Conservation (phyloP, 2,329 filamentous ascomycete genomes). For the Pleomassaria siparia region DNA sequence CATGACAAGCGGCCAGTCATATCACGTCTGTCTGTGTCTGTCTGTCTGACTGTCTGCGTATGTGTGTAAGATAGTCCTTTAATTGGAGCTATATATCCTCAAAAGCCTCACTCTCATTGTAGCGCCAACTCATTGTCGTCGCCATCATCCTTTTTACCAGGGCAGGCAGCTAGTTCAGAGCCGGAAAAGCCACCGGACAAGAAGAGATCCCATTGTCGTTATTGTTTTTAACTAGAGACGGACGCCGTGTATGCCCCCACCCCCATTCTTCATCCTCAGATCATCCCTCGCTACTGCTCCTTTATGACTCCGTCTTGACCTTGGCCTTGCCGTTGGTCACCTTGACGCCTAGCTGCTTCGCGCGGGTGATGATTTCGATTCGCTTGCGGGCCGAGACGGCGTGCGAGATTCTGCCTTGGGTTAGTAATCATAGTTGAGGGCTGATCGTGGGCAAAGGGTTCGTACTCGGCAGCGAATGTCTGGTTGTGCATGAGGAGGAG, state of each 20-base stretch:
- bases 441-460: slow-evolving; percentile 38
- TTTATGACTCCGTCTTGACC: slow-evolving; percentile 86
- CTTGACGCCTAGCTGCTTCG: slow-evolving; percentile 98
- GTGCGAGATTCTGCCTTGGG: slow-evolving; percentile 78
- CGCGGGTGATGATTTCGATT: slow-evolving; percentile 94
- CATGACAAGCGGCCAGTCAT: too few species aligned
- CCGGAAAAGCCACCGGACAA: slow-evolving; percentile 25
- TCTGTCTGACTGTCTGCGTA: too few species aligned
- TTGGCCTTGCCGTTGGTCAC: slow-evolving; percentile 99
- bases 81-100: too few species aligned
- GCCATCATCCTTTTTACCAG: too few species aligned
- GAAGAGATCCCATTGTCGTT: slow-evolving; percentile 40
- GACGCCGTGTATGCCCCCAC: slow-evolving; percentile 40
- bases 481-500: slow-evolving; percentile 99
- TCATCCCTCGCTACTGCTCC: slow-evolving; percentile 27
- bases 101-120: too few species aligned
- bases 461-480: slow-evolving; percentile 98
- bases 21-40: too few species aligned
- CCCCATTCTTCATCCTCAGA: slow-evolving; percentile 10
- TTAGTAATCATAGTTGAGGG: not conserved
- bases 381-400: slow-evolving; percentile 98
- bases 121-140: too few species aligned
- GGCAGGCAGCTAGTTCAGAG: slow-evolving; percentile 7
- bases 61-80: too few species aligned
- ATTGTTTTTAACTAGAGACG: slow-evolving; percentile 43